Evolutionary conservation across 805 yeast species (phyloP).

Genomic region (Yueomyces sp.): DNA sequence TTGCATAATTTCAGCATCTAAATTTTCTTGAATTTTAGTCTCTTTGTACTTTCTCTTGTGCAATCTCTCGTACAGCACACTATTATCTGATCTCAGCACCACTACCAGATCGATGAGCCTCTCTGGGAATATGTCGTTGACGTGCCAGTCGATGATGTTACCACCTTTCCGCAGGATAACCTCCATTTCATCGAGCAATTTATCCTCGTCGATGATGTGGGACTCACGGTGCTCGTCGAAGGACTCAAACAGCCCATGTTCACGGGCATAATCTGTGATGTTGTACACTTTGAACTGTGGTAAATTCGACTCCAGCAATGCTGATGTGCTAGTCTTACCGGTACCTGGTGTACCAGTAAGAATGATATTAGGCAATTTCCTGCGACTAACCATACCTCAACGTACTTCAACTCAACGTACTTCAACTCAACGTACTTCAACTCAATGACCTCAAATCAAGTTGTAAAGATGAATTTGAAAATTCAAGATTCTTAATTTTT

Average conservation of each 20-base stretch:
- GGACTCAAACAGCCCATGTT: constrained; percentile 63
- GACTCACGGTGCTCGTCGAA: constrained; percentile 79
- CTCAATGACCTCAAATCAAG: not conserved
- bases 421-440: not conserved
- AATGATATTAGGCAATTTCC: constrained; percentile 54
- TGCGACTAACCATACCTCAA: constrained; percentile 8
- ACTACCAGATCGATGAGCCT: constrained; percentile 83
- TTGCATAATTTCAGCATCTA: constrained; percentile 96
- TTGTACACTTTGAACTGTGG: constrained; percentile 39
- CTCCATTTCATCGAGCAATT: constrained; percentile 68
- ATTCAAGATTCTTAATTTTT: not conserved
- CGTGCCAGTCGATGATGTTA: constrained; percentile 91
- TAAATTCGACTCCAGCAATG: constrained; percentile 13
- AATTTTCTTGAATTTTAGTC: constrained; percentile 73
- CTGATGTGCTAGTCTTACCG: constrained; percentile 25
- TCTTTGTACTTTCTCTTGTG: constrained; percentile 65
- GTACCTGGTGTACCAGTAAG: constrained; percentile 87
- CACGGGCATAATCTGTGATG: constrained; percentile 73
- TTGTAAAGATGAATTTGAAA: not conserved
- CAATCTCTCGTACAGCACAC: constrained; percentile 61
- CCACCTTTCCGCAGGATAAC: constrained; percentile 76
- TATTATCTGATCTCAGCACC: constrained; percentile 70
- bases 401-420: not conserved
- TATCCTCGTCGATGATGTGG: constrained; percentile 86
- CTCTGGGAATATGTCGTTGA: constrained; percentile 91